Evolutionary conservation across 2,329 filamentous ascomycete genomes (phyloP), one percentile per base, ranked within the genome.

Genomic region (Dactylellina leptospora): DNA sequence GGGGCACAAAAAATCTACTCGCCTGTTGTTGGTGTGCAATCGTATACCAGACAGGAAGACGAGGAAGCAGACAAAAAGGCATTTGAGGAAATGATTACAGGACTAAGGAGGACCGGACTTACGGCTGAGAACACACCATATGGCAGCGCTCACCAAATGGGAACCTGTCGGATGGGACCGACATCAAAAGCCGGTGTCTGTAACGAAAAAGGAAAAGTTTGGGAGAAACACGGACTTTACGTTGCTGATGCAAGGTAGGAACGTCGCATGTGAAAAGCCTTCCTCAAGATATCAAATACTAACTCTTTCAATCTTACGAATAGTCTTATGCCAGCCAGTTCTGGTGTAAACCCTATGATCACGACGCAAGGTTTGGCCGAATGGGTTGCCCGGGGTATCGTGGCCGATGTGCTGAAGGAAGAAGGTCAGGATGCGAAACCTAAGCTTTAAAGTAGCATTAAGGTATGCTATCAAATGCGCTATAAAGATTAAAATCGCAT

Each of bases 291-390:
- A 4, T 16, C 8, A 42, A n/a, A 22, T 11, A 48, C 40, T 71
- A 51, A 63, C 44, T 13, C 3, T 51, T 6, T 20, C 22, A 18
- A 64, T 25, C 10, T 38, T 42, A 40, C 13, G 18, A 5, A 13
- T 60, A 45, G 91, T 88, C 78, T 87, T 91, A 9, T 90, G 93
- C 73, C 90, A 89, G 0, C 88, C 85, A 63, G 89, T 90, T 9
- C 91, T 78, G 90, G 90, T 0, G 90, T 92, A 27, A 93, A 93
- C 78, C 90, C 90, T 10, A 93, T 93, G 90, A 82, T 92, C 44
- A 92, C 90, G 10, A 84, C 82, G 64, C 91, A 93, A 90, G 86
- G 86, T 0, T 84, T 90, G 76, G 83, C 86, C 51, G 86, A 90
- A 77, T 85, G 85, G 80, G 88, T 90, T 73, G 86, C 86, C 2